Evolutionary conservation across 805 yeast genomes (phyloP), one percentile per base, ranked within the genome.

Genomic region (Pichia pseudocactophila): DNA sequence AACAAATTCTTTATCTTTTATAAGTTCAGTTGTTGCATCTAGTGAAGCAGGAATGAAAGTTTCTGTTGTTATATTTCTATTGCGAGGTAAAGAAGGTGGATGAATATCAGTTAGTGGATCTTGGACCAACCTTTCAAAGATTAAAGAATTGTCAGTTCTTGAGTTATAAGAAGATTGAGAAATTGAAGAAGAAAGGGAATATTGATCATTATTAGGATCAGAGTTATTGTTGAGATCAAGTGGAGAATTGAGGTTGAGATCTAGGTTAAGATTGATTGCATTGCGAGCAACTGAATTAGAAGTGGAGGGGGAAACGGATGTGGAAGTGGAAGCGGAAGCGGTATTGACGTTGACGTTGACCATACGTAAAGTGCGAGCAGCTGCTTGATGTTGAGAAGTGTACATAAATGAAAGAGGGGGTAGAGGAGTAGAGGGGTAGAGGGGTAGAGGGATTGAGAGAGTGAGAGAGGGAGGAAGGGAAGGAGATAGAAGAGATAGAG

Each of bases 121-220:
- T 55, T 80, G 82, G 8, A 80, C 86, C 37, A 73, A 69, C 43
- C 86, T 67, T 51, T 80, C 88, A 55, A 76, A 82, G 53, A 80
- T 81, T 54, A 72, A 55, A 13, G 81, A 74, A 25, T 60, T 49
- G 35, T 50, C 39, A 16, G 49, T 26, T 17, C 20, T 33, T 38
- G 48, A 30, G 30, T 41, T 27, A 39, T 36, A 18, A 45, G 43
- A 41, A 12, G 48, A 34, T 30, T 26, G 36, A 10, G 50, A 44
- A 16, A 40, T 37, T 9, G 40, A 30, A 4, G 50, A 47, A 7
- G 39, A 35, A 7, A 50, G 18, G 2, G 53, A 50, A 18, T 34
- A 50, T 11, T 34, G 37, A 15, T 50, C 51, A 19, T 26, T 38
- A 18, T 40, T 32, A 17, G 33, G 37, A 20, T 33, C 38, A 12